phyloP scores from a whole-genome alignment of 2,329 filamentous ascomycete species.

The Ophiostoma pallidulum region DNA sequence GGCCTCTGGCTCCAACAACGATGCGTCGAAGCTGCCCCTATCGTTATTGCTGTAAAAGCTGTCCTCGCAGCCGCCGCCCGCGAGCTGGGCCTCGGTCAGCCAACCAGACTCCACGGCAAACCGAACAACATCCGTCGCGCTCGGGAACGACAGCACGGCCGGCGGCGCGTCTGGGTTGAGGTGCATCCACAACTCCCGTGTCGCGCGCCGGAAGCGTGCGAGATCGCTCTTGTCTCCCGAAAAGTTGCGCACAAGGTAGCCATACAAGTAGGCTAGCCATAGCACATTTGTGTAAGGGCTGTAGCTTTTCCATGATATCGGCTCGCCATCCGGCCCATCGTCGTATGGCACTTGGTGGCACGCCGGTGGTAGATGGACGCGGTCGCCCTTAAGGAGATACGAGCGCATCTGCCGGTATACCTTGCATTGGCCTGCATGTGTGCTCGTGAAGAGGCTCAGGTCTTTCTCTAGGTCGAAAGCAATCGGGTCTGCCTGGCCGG shows the following conservation, averaged over 20 bases:
- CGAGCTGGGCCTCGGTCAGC: constrained; percentile 44
- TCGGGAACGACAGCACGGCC: constrained; percentile 40
- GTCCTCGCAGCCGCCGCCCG: constrained; percentile 20
- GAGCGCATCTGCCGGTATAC: constrained; percentile 56
- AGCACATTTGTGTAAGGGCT: constrained; percentile 56
- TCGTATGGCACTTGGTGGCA: constrained; percentile 39
- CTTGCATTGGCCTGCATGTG: constrained; percentile 49
- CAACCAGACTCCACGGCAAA: constrained; percentile 51
- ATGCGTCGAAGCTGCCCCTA: not conserved
- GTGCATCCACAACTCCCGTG: constrained; percentile 44
- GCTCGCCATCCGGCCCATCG: constrained; percentile 32
- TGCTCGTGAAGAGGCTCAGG: constrained; percentile 49
- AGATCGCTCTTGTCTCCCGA: constrained; percentile 37
- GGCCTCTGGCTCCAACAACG: not conserved
- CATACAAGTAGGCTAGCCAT: constrained; percentile 54
- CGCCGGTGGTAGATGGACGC: constrained; percentile 38
- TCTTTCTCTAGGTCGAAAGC: constrained; percentile 53
- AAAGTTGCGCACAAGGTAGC: constrained; percentile 41
- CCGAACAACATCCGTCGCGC: constrained; percentile 46
- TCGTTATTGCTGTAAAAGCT: not conserved
- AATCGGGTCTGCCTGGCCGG: constrained; percentile 28
- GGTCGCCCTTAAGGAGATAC: constrained; percentile 42
- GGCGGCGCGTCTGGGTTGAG: constrained; percentile 42
- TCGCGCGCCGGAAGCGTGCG: constrained; percentile 35
- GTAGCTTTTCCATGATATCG: constrained; percentile 45